Conservation (phyloP, 2,329 filamentous ascomycete species). For the Verticillium nonalfalfae region DNA sequence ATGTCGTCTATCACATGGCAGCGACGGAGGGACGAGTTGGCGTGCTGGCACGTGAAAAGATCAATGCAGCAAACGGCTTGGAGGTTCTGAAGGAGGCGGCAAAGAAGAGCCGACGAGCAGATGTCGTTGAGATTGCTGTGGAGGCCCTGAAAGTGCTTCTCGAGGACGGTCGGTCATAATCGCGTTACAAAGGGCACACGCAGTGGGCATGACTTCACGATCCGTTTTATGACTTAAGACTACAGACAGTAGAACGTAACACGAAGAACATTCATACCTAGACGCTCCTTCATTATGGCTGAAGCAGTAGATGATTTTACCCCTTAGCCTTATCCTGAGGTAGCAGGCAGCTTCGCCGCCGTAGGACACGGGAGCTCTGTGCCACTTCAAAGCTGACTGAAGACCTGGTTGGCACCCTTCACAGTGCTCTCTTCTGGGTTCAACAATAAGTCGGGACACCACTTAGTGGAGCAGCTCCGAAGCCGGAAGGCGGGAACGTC, state of each 20-base stretch:
- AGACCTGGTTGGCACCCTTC: too few species aligned
- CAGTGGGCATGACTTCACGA: neutral
- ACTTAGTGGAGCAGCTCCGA: too few species aligned
- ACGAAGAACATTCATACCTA: too few species aligned
- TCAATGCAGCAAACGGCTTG: constrained; percentile 57
- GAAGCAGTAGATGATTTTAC: too few species aligned
- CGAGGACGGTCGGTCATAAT: constrained; percentile 21
- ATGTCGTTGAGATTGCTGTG: constrained; percentile 65
- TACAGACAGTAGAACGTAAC: neutral
- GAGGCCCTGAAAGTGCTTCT: constrained; percentile 66
- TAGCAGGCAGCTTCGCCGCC: too few species aligned
- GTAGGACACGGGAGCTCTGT: too few species aligned
- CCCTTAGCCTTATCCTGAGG: too few species aligned
- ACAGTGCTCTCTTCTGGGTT: too few species aligned
- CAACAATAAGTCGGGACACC: too few species aligned
- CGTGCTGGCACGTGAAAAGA: constrained; percentile 48
- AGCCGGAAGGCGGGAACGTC: too few species aligned
- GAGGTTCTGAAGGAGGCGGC: constrained; percentile 64
- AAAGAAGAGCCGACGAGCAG: constrained; percentile 60
- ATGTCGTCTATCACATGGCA: constrained; percentile 69
- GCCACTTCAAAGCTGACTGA: too few species aligned
- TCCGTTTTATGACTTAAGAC: neutral
- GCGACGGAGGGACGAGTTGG: constrained; percentile 61
- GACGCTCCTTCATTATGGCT: too few species aligned
- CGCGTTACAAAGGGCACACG: neutral